phyloP scores from a whole-genome alignment of 1,139 yeast genomes.

The Sugiyamaella novakii region DNA sequence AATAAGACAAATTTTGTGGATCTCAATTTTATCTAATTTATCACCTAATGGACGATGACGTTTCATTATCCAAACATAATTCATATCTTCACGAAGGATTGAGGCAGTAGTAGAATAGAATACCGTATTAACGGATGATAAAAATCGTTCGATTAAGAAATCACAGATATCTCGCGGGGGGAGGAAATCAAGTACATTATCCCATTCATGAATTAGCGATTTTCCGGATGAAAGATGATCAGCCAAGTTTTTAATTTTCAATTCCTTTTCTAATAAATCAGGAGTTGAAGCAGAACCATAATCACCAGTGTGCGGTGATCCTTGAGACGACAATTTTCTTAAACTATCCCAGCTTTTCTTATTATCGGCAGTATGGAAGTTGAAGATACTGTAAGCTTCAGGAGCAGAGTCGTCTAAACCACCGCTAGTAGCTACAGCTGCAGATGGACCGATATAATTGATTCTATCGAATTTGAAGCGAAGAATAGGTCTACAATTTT shows the following conservation, averaged over 20 bases:
- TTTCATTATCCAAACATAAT: constrained; percentile 24
- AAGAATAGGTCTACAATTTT: constrained; percentile 13
- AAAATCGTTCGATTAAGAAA: constrained; percentile 24
- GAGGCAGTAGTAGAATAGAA: constrained; percentile 24
- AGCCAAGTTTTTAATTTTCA: constrained; percentile 13
- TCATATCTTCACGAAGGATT: constrained; percentile 23
- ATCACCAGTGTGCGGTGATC: constrained; percentile 1
- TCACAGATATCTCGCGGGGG: constrained; percentile 27
- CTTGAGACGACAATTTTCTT: not conserved
- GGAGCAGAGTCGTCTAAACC: constrained; percentile 20
- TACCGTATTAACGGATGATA: constrained; percentile 25
- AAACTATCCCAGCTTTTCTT: constrained; percentile 16
- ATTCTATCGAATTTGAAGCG: constrained; percentile 20
- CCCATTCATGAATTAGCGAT: constrained; percentile 23
- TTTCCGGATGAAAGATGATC: constrained; percentile 11
- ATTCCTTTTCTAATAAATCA: constrained; percentile 11
- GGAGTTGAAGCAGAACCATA: constrained; percentile 3
- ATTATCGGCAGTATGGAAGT: constrained; percentile 19
- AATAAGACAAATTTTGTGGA: constrained; percentile 30
- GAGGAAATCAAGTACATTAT: constrained; percentile 24
- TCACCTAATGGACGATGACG: constrained; percentile 20
- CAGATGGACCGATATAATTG: constrained; percentile 23
- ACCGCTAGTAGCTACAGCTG: constrained; percentile 19
- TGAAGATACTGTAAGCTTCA: constrained; percentile 21
- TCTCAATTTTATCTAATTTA: constrained; percentile 23